Conservation (phyloP, 2,329 filamentous ascomycete genomes). For the Elsinoe batatas region DNA sequence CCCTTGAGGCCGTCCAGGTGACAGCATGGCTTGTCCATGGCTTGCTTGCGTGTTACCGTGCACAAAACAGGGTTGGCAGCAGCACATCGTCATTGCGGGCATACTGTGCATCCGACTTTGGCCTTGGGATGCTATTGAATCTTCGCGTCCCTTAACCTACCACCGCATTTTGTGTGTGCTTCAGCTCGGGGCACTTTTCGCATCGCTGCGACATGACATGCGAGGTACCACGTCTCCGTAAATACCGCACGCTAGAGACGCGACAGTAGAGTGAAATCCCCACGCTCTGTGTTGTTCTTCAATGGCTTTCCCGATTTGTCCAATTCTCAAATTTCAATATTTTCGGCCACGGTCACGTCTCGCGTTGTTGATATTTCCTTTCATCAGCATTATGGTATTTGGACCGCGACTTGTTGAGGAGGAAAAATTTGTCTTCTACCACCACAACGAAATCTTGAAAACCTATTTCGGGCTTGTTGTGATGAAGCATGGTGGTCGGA, state of each 20-base stretch:
- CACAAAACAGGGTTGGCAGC: slow-evolving; percentile 2
- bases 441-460: background rate
- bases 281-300: slow-evolving; percentile 10
- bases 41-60: slow-evolving; percentile 1
- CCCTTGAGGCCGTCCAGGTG: slow-evolving; percentile 3
- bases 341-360: background rate
- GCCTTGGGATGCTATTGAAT: too few relatives aligned
- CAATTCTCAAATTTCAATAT: background rate
- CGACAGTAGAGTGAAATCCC: background rate
- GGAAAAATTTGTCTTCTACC: background rate
- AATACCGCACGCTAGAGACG: slow-evolving; percentile 11
- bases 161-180: background rate
- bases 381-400: background rate
- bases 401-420: slow-evolving; percentile 4
- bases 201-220: background rate
- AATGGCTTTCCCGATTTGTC: background rate
- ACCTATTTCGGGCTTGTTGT: background rate
- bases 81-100: slow-evolving; percentile 7
- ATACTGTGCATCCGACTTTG: slow-evolving; percentile 5
- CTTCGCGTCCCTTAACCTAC: too few relatives aligned
- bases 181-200: background rate
- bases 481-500: too few relatives aligned
- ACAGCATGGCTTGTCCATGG: slow-evolving; percentile 4
- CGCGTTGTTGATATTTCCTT: background rate
- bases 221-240: background rate